Base-by-base conservation (phyloP, 208 protist species). In the Herpetomonas samuelpessoai region DNA sequence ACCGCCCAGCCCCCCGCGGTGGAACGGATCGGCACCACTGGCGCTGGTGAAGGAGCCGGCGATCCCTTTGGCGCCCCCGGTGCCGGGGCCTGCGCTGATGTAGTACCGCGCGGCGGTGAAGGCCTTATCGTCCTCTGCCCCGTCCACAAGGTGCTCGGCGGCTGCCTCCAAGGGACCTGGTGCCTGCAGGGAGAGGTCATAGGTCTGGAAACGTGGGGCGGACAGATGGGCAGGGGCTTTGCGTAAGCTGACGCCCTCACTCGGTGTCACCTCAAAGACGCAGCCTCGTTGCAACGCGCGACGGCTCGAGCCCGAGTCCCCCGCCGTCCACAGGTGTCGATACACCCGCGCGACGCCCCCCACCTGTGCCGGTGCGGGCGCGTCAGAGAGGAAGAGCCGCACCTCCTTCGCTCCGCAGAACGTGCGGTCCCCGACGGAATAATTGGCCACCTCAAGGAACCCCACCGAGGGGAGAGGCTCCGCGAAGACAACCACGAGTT, bases 371-470 rank as follows among this genome's bases (percentile, higher is more conserved):
- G 38, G 18, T 2, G 27, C 35, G 1, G 30, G 51, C 3, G 57
- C 57, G 27, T 54, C 57, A 30, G 71, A 75, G 7, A 84, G 39
- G 61, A 91, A 87, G 16, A 91, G 39, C 29, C 83, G 73, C 28
- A 69, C 79, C 28, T 83, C 76, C 68, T 87, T 91, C 57, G 74
- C 76, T 2, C 83, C 83, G 56, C 79, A 85, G 54, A 80, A 81
- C 19, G 83, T 91, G 19, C 74, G 66, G 19, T 75, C 74, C 41
- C 78, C 76, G 16, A 75, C 58, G 1, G 77, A 85, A 69, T 83
- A 91, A 56, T 91, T 91, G 9, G 83, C 79, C 9, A 91, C 69
- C 46, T 91, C 83, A 12, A 91, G 31, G 62, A 86, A 81, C 18
- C 83, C 80, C 22, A 91, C 60, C 2, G 70, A 61, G 6, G 65